These are phyloP conservation scores for Talaromyces atroroseus DNA, from an alignment of 2,329 filamentous ascomycete genomes.

Conservation along the genomic window DNA sequence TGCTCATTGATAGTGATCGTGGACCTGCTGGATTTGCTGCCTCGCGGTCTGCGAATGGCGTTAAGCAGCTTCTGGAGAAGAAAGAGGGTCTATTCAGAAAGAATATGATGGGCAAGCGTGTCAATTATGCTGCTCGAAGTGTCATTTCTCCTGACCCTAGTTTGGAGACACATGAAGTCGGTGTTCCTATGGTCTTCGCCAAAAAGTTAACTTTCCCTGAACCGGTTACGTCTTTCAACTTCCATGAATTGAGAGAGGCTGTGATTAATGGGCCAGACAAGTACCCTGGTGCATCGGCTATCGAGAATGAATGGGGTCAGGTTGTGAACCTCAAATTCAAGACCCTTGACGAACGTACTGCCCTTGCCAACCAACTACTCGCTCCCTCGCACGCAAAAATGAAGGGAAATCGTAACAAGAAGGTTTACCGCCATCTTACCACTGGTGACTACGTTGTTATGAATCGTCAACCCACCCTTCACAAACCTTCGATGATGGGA, in stretches of 20 bases:
- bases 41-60: constrained; percentile 72
- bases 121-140: constrained; percentile 94
- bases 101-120: constrained; percentile 99
- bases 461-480: constrained; percentile 96
- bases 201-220: constrained; percentile 95
- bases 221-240: constrained; percentile 95
- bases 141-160: constrained; percentile 98
- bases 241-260: constrained; percentile 89
- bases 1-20: constrained; percentile 83
- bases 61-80: constrained; percentile 97
- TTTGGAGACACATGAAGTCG: constrained; percentile 98
- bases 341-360: constrained; percentile 78
- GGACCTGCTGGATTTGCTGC: constrained; percentile 78
- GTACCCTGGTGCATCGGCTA: constrained; percentile 89
- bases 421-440: constrained; percentile 90
- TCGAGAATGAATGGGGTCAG: constrained; percentile 93
- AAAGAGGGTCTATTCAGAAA: constrained; percentile 97
- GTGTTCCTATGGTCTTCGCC: constrained; percentile 95
- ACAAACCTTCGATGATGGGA: constrained; percentile 99
- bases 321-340: constrained; percentile 84
- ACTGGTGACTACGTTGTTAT: constrained; percentile 97
- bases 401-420: constrained; percentile 80
- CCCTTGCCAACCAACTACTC: constrained; percentile 86
- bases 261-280: constrained; percentile 91
- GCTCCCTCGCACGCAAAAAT: constrained; percentile 71